Base-by-base conservation (phyloP, 164 flowering plant genomes). In the Brasenia schreberi region DNA sequence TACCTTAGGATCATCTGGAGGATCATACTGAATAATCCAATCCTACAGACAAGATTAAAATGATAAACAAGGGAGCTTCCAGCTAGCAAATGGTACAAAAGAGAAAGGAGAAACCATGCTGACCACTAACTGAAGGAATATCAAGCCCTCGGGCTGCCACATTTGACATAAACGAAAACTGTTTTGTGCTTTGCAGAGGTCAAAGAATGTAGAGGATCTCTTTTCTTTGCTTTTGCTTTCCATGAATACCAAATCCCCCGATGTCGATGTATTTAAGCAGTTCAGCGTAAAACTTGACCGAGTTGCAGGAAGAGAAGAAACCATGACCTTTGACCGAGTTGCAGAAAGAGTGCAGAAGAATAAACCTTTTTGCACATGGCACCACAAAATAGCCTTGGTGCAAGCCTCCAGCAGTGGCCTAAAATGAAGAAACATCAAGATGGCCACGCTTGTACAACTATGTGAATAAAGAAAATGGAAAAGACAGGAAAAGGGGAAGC, bases 1-100 rank as follows among this genome's bases (percentile, higher is more conserved):
- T 17, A 94, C 99, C 99, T 86, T 90, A 19, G 96, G 95, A 42
- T 92, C 91, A 81, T 92, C 98, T 42, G 98, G 99, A 66, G 98
- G 98, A 75, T 92, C 98, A 78, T 78, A 95, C 75, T 92, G 96
- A 67, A 95, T 82, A 68, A 90, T 88, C 97, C 98, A 95, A 75
- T 95, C 99, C 99, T 94, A 73, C 67, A 75, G 12, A 45, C 5
- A 45, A 45, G 12, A 45, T 12, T 12, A 45, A 16, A 44, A 61
- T 44, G 53, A 7, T 45, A 7, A 45, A 1, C 53, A 45, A 45
- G 12, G 2, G 12, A 45, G 12, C 53, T 12, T 7, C 12, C 53
- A 7, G 53, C 11, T 45, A 45, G 11, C 53, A 7, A 45, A 45
- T 7, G 5, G 53, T 19, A 19, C n/a, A 19, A 65, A 23, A 2